Conservation (phyloP, 352 stramenopile genomes). For the Phytopythium boreale region DNA sequence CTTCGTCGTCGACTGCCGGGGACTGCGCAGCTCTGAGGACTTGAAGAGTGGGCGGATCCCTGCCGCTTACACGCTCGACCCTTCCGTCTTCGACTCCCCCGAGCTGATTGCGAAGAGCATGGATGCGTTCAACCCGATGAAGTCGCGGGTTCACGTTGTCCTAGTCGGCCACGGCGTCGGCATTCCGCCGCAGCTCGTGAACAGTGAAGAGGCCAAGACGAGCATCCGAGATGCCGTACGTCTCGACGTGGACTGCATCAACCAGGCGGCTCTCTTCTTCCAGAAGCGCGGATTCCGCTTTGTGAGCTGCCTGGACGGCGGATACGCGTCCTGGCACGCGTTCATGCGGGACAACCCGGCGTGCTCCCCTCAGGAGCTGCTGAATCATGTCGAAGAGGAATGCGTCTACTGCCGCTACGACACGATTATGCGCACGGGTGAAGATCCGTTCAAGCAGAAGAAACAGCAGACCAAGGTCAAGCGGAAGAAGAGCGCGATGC, state of each 20-base stretch:
- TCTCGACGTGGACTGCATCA: conserved; percentile 62
- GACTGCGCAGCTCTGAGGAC: conserved; percentile 70
- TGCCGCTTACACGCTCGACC: conserved; percentile 70
- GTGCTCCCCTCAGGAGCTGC: conserved; percentile 58
- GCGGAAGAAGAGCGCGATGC: conserved; percentile 68
- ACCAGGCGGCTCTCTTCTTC: conserved; percentile 77
- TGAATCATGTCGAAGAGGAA: conserved; percentile 62
- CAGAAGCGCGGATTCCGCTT: conserved; percentile 84
- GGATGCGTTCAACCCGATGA: conserved; percentile 65
- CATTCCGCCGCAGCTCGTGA: conserved; percentile 55
- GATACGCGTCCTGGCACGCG: conserved; percentile 81
- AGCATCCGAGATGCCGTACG: conserved; percentile 74
- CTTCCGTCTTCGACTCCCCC: conserved; percentile 75
- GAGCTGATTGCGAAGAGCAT: conserved; percentile 76
- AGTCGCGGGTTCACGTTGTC: conserved; percentile 73
- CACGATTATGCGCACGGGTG: conserved; percentile 60
- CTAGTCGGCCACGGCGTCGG: conserved; percentile 71
- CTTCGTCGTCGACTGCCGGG: conserved; percentile 79
- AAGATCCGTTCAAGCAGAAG: conserved; percentile 58
- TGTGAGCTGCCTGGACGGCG: conserved; percentile 69
- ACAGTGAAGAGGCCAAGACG: conserved; percentile 64
- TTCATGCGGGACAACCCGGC: conserved; percentile 67
- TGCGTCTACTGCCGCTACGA: conserved; percentile 83
- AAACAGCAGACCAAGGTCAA: conserved; percentile 29
- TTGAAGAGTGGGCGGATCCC: conserved; percentile 78